Evolutionary conservation across 1,284 basidiomycete genomes (phyloP).

Genomic region (Apiotrichum gracile): DNA sequence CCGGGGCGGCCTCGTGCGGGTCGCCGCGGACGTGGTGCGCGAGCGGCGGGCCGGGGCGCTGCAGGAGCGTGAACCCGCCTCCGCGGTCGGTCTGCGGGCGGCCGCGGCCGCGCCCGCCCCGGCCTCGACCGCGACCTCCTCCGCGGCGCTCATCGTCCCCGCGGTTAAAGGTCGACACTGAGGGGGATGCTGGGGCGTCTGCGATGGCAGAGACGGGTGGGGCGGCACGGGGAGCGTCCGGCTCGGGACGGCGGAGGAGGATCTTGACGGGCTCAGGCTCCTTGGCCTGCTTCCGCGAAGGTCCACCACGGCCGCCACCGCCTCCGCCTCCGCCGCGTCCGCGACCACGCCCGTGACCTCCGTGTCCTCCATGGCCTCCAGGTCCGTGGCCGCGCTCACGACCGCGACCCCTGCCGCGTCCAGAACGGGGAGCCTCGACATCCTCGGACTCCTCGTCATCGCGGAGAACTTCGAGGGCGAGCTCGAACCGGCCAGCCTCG

Average conservation of each 20-base stretch:
- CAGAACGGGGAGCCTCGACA: background rate
- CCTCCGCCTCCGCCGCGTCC: constrained; percentile 11
- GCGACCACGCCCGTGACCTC: constrained; percentile 7
- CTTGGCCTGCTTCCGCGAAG: constrained; percentile 1
- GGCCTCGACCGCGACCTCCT: background rate
- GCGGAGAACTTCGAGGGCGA: constrained; percentile 35
- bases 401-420: constrained; percentile 7
- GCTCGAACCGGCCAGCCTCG: constrained; percentile 41
- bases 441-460: constrained; percentile 39
- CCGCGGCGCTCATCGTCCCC: background rate
- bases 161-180: background rate
- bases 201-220: background rate
- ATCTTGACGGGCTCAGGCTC: constrained; percentile 34
- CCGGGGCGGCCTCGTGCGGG: background rate
- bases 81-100: constrained; percentile 14
- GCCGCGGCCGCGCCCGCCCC: constrained; percentile 13
- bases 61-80: constrained; percentile 36
- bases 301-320: constrained; percentile 3
- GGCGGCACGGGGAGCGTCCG: background rate
- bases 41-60: constrained; percentile 33
- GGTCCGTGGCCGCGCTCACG: constrained; percentile 3
- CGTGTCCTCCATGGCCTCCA: no score
- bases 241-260: constrained; percentile 32
- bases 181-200: constrained; percentile 1
- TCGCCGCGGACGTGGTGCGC: constrained; percentile 13